Evolutionary conservation across 164 flowering plant species (phyloP), one percentile per base, ranked within the genome.

Genomic region (Sextonia rubra): DNA sequence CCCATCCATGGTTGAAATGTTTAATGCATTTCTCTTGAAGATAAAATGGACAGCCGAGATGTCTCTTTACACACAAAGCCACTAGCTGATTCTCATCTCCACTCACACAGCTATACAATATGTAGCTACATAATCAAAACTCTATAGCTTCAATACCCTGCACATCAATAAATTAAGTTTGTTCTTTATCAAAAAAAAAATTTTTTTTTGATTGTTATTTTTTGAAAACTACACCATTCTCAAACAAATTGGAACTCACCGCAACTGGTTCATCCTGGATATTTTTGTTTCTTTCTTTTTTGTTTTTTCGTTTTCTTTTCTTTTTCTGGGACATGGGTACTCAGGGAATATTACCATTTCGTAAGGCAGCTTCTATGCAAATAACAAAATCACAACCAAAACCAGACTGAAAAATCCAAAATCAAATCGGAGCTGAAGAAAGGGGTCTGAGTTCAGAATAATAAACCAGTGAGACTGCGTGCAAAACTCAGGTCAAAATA

Each of bases 301-400:
- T 23, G 47, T 61, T 72, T 74, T 52, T 64, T 66, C 63, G 70
- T 75, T 61, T 68, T 62, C 29, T 9, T 20, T n/a, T 66, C n/a
- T 58, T 66, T 60, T 71, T 6, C 29, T 74, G 69, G 52, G 30
- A 69, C 73, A 86, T 88, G 86, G 83, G n/a, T n/a, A n/a, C n/a
- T n/a, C n/a, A n/a, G 75, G 65, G 77, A 73, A 52, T 47, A 72
- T 52, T 75, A 73, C n/a, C 47, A 69, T 70, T 71, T 74, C 79
- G 56, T 73, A 73, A 62, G 71, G 76, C 72, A 76, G 76, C 75
- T 66, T 82, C 85, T 90, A 86, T 87, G 89, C 92, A 90, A 71
- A 76, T 70, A 76, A 75, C 49, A 72, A 32, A 77, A 82, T 76
- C 77, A 72, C 70, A 71, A n/a, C 72, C 69, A 85, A 80, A 80